phyloP scores from a whole-genome alignment of 129 eudicot genomes.

The Oenanthe sinensis region DNA sequence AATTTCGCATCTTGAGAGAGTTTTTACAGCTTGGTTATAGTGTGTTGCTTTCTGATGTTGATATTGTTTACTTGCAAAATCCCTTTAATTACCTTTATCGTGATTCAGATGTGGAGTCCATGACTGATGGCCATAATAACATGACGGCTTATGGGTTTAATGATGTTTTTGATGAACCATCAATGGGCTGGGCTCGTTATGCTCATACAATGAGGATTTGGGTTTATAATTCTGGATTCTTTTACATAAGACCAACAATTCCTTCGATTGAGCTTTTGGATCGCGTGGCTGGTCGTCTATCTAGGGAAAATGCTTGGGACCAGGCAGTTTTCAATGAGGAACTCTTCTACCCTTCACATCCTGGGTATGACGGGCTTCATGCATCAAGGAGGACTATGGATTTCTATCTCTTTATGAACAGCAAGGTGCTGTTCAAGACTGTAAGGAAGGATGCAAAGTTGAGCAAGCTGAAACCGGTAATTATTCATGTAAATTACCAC shows the following conservation, averaged over 20 bases:
- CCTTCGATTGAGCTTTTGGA: slow-evolving; percentile 54
- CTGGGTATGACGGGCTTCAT: slow-evolving; percentile 51
- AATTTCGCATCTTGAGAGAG: slow-evolving; percentile 43
- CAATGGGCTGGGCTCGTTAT: slow-evolving; percentile 56
- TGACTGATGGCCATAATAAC: slow-evolving; percentile 46
- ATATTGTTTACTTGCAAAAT: slow-evolving; percentile 40
- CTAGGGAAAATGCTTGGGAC: slow-evolving; percentile 38
- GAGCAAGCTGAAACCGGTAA: slow-evolving; percentile 37
- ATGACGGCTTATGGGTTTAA: slow-evolving; percentile 42
- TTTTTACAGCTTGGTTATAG: slow-evolving; percentile 47
- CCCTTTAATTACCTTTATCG: slow-evolving; percentile 42
- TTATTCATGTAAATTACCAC: slow-evolving; percentile 42
- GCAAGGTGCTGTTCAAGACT: slow-evolving; percentile 45
- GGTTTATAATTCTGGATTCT: slow-evolving; percentile 48
- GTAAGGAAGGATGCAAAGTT: slow-evolving; percentile 36
- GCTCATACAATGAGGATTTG: slow-evolving; percentile 57
- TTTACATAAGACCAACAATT: slow-evolving; percentile 42
- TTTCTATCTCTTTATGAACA: slow-evolving; percentile 43
- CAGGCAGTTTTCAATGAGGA: slow-evolving; percentile 50
- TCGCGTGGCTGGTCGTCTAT: slow-evolving; percentile 38
- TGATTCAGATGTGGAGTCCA: slow-evolving; percentile 51
- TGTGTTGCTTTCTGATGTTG: slow-evolving; percentile 44
- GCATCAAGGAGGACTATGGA: slow-evolving; percentile 49
- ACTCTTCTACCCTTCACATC: slow-evolving; percentile 43
- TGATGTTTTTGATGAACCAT: slow-evolving; percentile 48